phyloP scores from a whole-genome alignment of 148 eudicot genomes.

The Oxyria digyna region DNA sequence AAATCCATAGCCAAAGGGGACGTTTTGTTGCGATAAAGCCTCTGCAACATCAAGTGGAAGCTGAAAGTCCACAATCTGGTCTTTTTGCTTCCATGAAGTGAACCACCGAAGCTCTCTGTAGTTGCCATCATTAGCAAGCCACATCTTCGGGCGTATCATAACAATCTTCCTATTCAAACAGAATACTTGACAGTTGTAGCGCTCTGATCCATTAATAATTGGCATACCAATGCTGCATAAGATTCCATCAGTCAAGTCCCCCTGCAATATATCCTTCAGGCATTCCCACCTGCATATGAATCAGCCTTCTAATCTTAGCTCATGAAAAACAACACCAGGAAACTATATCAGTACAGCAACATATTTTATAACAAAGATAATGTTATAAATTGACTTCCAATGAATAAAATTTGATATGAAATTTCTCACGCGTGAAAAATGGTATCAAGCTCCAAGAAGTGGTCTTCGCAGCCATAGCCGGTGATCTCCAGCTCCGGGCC shows the following conservation, averaged over 20 bases:
- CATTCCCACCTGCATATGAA: constrained; percentile 80
- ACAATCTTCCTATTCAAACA: constrained; percentile 77
- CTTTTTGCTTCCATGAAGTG: constrained; percentile 78
- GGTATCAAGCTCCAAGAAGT: constrained; percentile 85
- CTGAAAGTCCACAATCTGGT: constrained; percentile 55
- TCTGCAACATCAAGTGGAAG: constrained; percentile 61
- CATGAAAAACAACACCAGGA: neutral
- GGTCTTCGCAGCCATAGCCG: constrained; percentile 96
- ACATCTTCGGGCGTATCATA: constrained; percentile 92
- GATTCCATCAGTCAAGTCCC: constrained; percentile 80
- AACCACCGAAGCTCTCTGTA: constrained; percentile 94
- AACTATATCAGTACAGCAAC: too few relatives aligned
- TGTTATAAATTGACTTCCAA: neutral
- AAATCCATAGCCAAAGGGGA: constrained; percentile 84
- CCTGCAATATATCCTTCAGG: constrained; percentile 62
- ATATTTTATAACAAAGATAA: too few relatives aligned
- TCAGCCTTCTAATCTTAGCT: constrained; percentile 3
- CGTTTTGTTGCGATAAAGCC: constrained; percentile 46
- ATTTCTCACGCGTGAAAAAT: constrained; percentile 63
- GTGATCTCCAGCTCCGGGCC: constrained; percentile 99
- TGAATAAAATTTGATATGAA: too few relatives aligned
- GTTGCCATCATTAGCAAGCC: constrained; percentile 95
- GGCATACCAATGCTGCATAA: constrained; percentile 98
- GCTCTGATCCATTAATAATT: constrained; percentile 61
- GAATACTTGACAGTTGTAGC: constrained; percentile 87